phyloP scores from a whole-genome alignment of 1,284 basidiomycete genomes.

The Pyrrhoderma noxium region DNA sequence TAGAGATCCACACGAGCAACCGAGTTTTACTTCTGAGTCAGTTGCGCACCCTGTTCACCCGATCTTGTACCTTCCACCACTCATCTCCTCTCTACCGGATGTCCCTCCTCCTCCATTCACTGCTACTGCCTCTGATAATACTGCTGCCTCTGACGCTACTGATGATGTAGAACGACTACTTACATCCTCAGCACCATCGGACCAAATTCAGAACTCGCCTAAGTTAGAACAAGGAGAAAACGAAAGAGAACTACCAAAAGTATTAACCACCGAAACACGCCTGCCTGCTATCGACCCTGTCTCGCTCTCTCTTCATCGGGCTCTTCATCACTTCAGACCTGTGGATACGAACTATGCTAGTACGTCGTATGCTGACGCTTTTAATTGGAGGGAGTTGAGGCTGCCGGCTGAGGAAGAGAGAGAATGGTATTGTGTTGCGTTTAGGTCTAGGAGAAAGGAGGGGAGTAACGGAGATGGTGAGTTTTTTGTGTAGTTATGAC shows the following conservation, averaged over 20 bases:
- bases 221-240: too few relatives aligned
- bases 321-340: constrained; percentile 72
- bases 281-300: constrained; percentile 78
- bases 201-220: background rate
- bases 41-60: constrained; percentile 10
- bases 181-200: background rate
- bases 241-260: constrained; percentile 28
- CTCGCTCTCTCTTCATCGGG: constrained; percentile 78
- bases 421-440: constrained; percentile 89
- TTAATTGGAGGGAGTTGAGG: constrained; percentile 78
- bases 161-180: background rate
- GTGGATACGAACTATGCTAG: constrained; percentile 54
- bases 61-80: constrained; percentile 17
- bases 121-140: background rate
- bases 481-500: constrained; percentile 30
- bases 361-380: constrained; percentile 61
- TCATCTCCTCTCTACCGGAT: constrained; percentile 16
- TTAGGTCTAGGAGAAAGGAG: constrained; percentile 69
- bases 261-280: constrained; percentile 58
- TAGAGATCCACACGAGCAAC: constrained; percentile 16
- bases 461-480: constrained; percentile 62
- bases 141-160: background rate
- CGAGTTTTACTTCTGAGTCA: constrained; percentile 11
- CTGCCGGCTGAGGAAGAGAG: constrained; percentile 64
- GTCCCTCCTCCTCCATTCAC: background rate